Base-by-base conservation (phyloP, 2,329 filamentous ascomycete genomes). In the Coccinonectria pachysandricola region DNA sequence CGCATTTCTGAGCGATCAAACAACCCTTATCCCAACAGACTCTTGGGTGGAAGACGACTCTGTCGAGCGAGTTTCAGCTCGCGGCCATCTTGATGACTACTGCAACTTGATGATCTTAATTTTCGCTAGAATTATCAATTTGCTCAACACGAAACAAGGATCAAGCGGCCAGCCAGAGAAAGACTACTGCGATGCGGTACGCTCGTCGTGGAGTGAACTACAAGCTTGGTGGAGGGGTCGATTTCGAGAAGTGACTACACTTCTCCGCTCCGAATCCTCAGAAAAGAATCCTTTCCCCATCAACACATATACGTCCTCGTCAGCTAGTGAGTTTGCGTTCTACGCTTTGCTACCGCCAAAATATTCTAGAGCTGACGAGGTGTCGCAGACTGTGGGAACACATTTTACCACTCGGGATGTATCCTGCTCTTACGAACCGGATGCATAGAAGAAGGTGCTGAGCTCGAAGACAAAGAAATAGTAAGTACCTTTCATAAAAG, bases 351-450 rank as follows among this genome's bases (percentile, higher is more conserved):
- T n/a, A n/a, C n/a, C n/a, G n/a, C n/a, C n/a, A n/a, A n/a, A n/a
- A n/a, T n/a, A n/a, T n/a, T n/a, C n/a, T n/a, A n/a, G n/a, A n/a
- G n/a, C n/a, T n/a, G n/a, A n/a, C n/a, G n/a, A n/a, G n/a, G n/a
- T n/a, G n/a, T n/a, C n/a, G 15, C n/a, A 36, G 34, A 33, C 20
- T 36, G 34, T 14, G 34, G 30, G 3, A 36, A 36, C 12, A 33
- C 27, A 2, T 36, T 33, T 13, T 36, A 33, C 14, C 30, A 36
- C 12, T 22, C 34, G 5, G 30, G 30, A 12, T 28, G 23, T 3
- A 33, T 36, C 18, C 27, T 34, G 9, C 24, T 36, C 5, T 19
- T 34, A 6, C 27, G 31, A 12, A 33, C 24, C 5, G 24, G 30
- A n/a, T n/a, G n/a, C n/a, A n/a, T n/a, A n/a, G n/a, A n/a, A n/a